Evolutionary conservation across 108 stramenopile species (phyloP).

Genomic region (Skeletonema costatum): DNA sequence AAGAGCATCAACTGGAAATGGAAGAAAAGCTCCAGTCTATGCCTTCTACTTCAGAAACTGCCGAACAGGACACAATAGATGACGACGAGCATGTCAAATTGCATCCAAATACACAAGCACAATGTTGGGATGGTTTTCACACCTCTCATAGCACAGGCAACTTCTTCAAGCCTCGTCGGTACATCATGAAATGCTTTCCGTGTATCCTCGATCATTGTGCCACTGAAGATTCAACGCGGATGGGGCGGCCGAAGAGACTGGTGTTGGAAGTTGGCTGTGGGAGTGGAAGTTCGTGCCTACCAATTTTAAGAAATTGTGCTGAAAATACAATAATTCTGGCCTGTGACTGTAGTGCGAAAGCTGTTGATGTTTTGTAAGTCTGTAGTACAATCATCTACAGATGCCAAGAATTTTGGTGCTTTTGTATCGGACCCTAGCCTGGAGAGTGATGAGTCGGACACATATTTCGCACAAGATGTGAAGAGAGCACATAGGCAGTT

Average conservation of each 20-base stretch:
- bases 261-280: conserved; percentile 47
- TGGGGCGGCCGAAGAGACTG: not conserved
- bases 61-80: not conserved
- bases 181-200: conserved; percentile 35
- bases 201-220: conserved; percentile 18
- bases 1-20: not conserved
- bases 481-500: conserved; percentile 9
- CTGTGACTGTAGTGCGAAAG: conserved; percentile 32
- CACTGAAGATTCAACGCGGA: not conserved
- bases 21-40: conserved; percentile 3
- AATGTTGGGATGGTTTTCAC: conserved; percentile 38
- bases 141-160: conserved; percentile 26
- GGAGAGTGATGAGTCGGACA: conserved; percentile 9
- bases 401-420: conserved; percentile 13
- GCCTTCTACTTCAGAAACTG: not conserved
- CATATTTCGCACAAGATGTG: conserved; percentile 9
- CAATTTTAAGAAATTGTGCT: conserved; percentile 21
- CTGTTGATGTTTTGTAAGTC: conserved; percentile 4
- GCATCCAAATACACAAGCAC: conserved; percentile 17
- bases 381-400: not conserved
- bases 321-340: conserved; percentile 10
- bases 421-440: conserved; percentile 30
- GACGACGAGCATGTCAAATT: not conserved
- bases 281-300: conserved; percentile 44
- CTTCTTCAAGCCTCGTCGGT: conserved; percentile 36